Evolutionary conservation across 192 early-diverging fungal genomes (phyloP).

Genomic region (Entophlyctis luteolus): DNA sequence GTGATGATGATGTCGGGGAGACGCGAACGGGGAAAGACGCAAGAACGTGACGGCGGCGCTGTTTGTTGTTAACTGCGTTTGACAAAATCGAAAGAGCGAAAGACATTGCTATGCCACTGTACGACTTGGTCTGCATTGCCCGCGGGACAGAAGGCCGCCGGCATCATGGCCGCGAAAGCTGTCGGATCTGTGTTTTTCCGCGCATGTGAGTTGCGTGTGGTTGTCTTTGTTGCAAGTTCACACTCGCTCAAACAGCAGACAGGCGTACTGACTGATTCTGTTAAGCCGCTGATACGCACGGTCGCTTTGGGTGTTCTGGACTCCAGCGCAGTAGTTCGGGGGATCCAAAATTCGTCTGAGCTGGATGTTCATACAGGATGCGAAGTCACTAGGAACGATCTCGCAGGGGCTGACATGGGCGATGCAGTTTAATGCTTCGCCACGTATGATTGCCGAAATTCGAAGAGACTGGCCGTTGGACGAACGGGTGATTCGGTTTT

Average conservation of each 20-base stretch:
- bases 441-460: conserved; percentile 30
- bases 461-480: conserved; percentile 33
- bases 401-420: conserved; percentile 14
- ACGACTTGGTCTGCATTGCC: conserved; percentile 27
- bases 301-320: conserved; percentile 77
- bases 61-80: no score
- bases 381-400: conserved; percentile 76
- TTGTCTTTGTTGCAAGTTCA: no score
- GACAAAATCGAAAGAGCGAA: no score
- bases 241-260: no score
- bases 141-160: conserved; percentile 10
- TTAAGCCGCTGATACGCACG: conserved; percentile 58
- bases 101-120: conserved; percentile 8
- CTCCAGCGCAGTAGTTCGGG: conserved; percentile 78
- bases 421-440: conserved; percentile 49
- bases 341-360: conserved; percentile 65
- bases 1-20: no score
- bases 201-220: no score
- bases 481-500: conserved; percentile 49
- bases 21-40: no score
- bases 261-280: no score
- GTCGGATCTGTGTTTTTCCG: no score
- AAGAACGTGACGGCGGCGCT: no score
- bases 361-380: conserved; percentile 76
- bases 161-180: no score